Conservation (phyloP, 352 stramenopile species). For the Elongisporangium undulatum region DNA sequence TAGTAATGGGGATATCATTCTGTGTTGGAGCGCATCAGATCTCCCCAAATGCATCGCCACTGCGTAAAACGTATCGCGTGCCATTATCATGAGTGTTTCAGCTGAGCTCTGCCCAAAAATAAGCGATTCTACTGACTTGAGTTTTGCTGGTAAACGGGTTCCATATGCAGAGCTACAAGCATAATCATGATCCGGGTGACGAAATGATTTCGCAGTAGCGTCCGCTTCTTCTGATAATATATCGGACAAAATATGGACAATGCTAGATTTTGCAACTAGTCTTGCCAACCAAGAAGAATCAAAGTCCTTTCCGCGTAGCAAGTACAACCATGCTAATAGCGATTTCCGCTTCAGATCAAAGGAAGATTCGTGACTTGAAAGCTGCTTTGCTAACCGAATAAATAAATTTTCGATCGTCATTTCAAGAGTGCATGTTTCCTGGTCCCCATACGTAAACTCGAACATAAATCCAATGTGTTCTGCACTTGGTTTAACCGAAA, state of each 20-base stretch:
- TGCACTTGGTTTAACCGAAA: neutral
- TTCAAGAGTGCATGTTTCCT: neutral
- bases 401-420: constrained; percentile 54
- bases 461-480: neutral
- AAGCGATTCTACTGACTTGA: constrained; percentile 11
- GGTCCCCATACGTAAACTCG: neutral
- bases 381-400: constrained; percentile 32
- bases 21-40: constrained; percentile 15
- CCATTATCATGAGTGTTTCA: constrained; percentile 20
- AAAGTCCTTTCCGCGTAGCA: neutral
- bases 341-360: constrained; percentile 38
- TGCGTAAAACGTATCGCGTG: constrained; percentile 28
- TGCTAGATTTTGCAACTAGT: constrained; percentile 23
- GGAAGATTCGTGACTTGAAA: constrained; percentile 31
- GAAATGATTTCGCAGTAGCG: constrained; percentile 10
- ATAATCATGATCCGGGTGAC: neutral
- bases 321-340: constrained; percentile 26
- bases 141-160: constrained; percentile 6
- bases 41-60: constrained; percentile 24
- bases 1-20: constrained; percentile 10
- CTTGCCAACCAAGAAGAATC: neutral
- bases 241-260: constrained; percentile 18
- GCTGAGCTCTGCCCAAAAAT: constrained; percentile 17
- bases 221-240: constrained; percentile 22
- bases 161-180: neutral